Percentiles rank a stretch among this genome's conserved stretches.
These are phyloP conservation scores for Phytophthora niederhauseri DNA, from an alignment of 352 stramenopile genomes.

Conservation along the genomic window DNA sequence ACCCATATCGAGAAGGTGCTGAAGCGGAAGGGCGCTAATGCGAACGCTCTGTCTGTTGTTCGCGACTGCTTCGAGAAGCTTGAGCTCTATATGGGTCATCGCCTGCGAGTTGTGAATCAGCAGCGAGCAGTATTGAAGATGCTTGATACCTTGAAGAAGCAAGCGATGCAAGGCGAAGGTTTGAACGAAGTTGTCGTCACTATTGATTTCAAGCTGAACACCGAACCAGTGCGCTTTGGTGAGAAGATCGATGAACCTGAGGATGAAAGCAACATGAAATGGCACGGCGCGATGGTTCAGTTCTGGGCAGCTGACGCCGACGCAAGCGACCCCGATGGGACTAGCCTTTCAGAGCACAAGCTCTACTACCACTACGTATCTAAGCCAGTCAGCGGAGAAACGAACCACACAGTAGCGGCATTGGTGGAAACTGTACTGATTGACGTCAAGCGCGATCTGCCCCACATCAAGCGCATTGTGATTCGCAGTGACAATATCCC, in stretches of 20 bases:
- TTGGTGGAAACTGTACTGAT: conserved; percentile 38
- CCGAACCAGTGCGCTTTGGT: background rate
- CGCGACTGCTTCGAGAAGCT: conserved; percentile 11
- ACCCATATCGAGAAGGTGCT: conserved; percentile 1
- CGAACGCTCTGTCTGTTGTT: background rate
- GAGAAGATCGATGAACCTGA: background rate
- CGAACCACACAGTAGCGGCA: conserved; percentile 5
- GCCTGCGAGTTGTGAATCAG: conserved; percentile 1
- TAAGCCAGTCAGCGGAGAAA: background rate
- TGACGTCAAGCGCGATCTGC: conserved; percentile 24
- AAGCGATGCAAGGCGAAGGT: background rate
- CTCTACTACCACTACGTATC: conserved; percentile 13
- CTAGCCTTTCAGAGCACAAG: conserved; percentile 2
- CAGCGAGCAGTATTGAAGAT: background rate
- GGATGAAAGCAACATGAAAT: background rate
- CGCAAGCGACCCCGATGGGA: background rate
- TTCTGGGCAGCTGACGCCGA: conserved; percentile 5
- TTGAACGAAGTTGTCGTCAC: conserved; percentile 5
- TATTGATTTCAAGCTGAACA: conserved; percentile 12
- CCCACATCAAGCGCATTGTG: conserved; percentile 22
- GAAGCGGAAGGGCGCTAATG: background rate
- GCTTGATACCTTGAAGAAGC: background rate
- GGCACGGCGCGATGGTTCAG: conserved; percentile 3
- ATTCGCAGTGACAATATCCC: conserved; percentile 35
- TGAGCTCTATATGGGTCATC: conserved; percentile 7